Conservation (phyloP, 139 green algal genomes). For the Chlorella vulgaris region DNA sequence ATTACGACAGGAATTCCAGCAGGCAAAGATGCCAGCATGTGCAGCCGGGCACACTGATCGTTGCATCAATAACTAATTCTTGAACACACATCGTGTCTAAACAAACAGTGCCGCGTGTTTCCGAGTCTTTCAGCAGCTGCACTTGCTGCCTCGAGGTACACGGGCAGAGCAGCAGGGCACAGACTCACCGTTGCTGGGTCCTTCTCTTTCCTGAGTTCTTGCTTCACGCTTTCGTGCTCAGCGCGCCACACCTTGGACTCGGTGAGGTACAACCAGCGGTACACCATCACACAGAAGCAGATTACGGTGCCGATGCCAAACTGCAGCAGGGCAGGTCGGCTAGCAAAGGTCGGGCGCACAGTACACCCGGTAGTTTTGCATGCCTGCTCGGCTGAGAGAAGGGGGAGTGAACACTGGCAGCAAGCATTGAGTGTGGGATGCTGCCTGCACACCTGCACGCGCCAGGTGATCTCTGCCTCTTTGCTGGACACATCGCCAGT, state of each 20-base stretch:
- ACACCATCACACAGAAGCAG: slow-evolving; percentile 41
- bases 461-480: slow-evolving; percentile 10
- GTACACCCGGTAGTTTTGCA: not conserved
- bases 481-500: not conserved
- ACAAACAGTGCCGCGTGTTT: no score
- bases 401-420: not conserved
- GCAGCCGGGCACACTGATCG: no score
- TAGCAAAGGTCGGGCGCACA: no score
- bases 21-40: no score
- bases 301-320: slow-evolving; percentile 52
- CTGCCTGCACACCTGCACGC: slow-evolving; percentile 9
- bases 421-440: not conserved
- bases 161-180: not conserved
- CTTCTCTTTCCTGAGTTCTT: not conserved
- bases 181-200: slow-evolving; percentile 5
- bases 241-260: slow-evolving; percentile 35
- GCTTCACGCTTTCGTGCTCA: slow-evolving; percentile 4
- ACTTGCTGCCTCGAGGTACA: no score
- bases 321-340: slow-evolving; percentile 32
- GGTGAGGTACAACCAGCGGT: slow-evolving; percentile 46
- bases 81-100: no score
- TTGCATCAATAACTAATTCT: no score
- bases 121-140: no score
- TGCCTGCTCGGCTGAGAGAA: not conserved
- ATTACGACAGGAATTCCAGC: not conserved